phyloP scores from a whole-genome alignment of 352 stramenopile species.

The Globisporangium rhizosaccharum region DNA sequence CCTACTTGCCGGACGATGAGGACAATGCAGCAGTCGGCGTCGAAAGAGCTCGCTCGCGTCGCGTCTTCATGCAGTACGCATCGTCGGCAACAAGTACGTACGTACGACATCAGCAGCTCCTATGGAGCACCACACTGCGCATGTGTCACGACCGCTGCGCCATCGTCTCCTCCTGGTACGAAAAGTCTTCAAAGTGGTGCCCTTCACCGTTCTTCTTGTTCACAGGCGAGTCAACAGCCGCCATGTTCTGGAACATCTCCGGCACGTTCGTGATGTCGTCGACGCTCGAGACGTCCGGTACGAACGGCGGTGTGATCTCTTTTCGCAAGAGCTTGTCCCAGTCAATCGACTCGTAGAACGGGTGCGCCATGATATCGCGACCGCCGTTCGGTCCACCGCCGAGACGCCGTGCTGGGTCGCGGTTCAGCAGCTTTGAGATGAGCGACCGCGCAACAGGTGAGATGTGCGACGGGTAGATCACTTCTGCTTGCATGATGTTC shows the following conservation, averaged over 20 bases:
- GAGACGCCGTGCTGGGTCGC: conserved; percentile 90
- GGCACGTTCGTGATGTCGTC: conserved; percentile 87
- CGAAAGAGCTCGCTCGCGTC: no score
- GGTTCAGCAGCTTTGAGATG: conserved; percentile 91
- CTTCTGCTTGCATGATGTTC: conserved; percentile 87
- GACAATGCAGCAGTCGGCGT: no score
- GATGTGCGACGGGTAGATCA: conserved; percentile 87
- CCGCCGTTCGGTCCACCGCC: conserved; percentile 85
- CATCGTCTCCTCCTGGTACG: conserved; percentile 77
- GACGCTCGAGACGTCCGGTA: conserved; percentile 70
- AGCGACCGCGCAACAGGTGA: conserved; percentile 61
- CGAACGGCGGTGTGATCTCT: conserved; percentile 76
- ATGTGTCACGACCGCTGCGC: conserved; percentile 13
- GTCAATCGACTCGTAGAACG: conserved; percentile 81
- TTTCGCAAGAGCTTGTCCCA: conserved; percentile 85
- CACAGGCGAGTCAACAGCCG: conserved; percentile 79
- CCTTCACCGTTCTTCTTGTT: conserved; percentile 83
- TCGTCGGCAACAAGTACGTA: no score
- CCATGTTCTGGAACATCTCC: conserved; percentile 90
- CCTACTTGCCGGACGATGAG: not conserved
- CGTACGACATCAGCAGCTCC: no score
- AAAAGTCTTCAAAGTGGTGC: conserved; percentile 88
- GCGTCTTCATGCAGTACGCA: no score
- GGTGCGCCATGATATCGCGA: conserved; percentile 84
- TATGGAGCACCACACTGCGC: no score